Base-by-base conservation (phyloP, 192 early-diverging fungal genomes). In the Backusella westeae region DNA sequence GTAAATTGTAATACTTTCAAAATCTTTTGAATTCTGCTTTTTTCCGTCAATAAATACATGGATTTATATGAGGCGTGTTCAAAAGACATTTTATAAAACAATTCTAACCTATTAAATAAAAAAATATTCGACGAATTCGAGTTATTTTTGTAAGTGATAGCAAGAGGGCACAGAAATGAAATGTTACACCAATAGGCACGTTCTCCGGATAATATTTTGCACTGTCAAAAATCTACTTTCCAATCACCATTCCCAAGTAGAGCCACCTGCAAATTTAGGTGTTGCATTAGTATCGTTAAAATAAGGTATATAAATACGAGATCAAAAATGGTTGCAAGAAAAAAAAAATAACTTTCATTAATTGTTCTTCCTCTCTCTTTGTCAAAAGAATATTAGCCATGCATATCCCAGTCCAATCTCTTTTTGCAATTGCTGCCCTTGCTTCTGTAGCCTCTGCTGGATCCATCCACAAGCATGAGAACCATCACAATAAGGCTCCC, bases 341-440 rank as follows among this genome's bases (percentile, higher is more conserved):
- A 21, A 56, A 56, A 10, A 56, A 10, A 23, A 23, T 56, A 56
- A 56, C 8, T 23, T 2, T 56, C 53, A 23, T 23, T 56, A n/a
- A 56, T 3, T 56, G 21, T 21, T 23, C 8, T 9, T 56, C 10
- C n/a, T 23, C 17, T 32, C 15, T n/a, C 10, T 23, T 23, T 56
- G n/a, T 23, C 21, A 26, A 23, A 56, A 56, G 23, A 21, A 12
- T 10, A 63, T 8, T 63, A 26, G 34, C 8, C 68, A 69, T 72
- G 70, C 70, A 44, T 72, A 44, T 72, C 15, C 17, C 77, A 56
- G 21, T 78, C 34, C 38, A 65, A 66, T 63, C 70, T 71, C 36
- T 78, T 19, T 63, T 70, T 34, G 59, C 71, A 21, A 59, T 78
- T 34, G 71, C 72, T 49, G 59, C 77, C 2, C n/a, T 44, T 68